Evolutionary conservation across 495 filamentous ascomycete species (phyloP).

Genomic region (Antarctomyces pellizariae): DNA sequence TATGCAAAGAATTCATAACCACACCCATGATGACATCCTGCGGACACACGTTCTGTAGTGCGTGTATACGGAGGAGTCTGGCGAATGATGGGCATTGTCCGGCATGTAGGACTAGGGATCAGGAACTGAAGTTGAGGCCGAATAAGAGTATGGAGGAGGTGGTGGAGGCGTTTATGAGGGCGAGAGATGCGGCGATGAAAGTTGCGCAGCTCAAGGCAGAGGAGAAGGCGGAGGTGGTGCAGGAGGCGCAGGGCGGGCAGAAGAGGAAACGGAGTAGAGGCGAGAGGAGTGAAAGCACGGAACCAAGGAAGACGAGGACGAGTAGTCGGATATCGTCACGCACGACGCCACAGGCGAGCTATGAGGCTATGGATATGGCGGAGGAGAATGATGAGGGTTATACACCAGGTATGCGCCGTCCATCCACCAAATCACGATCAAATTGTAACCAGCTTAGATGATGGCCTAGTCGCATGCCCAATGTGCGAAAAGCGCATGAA

Average conservation of each 20-base stretch:
- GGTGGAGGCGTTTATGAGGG: constrained; percentile 50
- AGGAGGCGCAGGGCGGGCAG: constrained; percentile 13
- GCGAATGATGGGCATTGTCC: constrained; percentile 69
- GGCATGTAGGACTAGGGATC: constrained; percentile 48
- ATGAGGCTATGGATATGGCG: constrained; percentile 11
- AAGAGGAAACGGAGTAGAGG: constrained; percentile 23
- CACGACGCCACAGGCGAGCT: constrained; percentile 1
- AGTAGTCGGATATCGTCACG: too few species aligned
- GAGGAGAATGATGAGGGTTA: constrained; percentile 10
- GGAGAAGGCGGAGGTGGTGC: constrained; percentile 16
- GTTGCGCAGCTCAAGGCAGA: constrained; percentile 26
- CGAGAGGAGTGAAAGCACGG: constrained; percentile 19
- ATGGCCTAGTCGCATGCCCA: constrained; percentile 63
- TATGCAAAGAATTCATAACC: constrained; percentile 93
- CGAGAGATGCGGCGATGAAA: constrained; percentile 34
- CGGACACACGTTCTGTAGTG: constrained; percentile 87
- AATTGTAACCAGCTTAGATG: constrained; percentile 21
- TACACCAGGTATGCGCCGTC: constrained; percentile 8
- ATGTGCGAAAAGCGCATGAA: constrained; percentile 63
- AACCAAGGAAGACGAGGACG: constrained; percentile 8
- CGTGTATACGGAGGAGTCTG: constrained; percentile 75
- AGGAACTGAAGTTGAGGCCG: constrained; percentile 59
- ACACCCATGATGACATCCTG: constrained; percentile 89
- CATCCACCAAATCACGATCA: constrained; percentile 4
- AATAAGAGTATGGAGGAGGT: constrained; percentile 70